Percentiles rank a stretch among this genome's conserved stretches.
Evolutionary conservation across 1,284 basidiomycete species (phyloP).

Genomic region (Wallemia hederae): DNA sequence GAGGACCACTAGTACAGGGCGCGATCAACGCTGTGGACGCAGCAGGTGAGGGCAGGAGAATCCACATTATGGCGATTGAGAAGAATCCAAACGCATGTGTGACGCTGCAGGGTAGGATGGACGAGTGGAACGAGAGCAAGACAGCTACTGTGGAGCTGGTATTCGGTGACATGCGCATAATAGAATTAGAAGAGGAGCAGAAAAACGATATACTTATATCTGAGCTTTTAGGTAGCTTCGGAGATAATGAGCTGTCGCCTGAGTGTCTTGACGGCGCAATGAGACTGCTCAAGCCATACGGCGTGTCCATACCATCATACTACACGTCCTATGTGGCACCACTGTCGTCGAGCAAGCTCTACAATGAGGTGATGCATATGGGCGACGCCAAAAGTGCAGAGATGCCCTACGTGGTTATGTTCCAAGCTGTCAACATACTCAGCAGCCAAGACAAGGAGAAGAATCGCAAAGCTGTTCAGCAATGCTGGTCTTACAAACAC

Average conservation of each 20-base stretch:
- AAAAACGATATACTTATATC: constrained; percentile 78
- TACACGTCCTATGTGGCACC: constrained; percentile 89
- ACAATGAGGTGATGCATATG: constrained; percentile 33
- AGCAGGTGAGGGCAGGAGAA: constrained; percentile 29
- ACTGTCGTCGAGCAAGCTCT: constrained; percentile 68
- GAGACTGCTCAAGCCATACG: constrained; percentile 58
- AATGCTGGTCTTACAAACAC: constrained; percentile 95
- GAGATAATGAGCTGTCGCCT: constrained; percentile 92
- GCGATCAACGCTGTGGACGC: constrained; percentile 49
- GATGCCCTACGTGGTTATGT: constrained; percentile 95
- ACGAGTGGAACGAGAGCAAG: constrained; percentile 41
- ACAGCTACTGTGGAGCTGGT: constrained; percentile 35
- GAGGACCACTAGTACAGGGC: constrained; percentile 74
- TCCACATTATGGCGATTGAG: constrained; percentile 53
- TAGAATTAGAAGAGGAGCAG: constrained; percentile 36
- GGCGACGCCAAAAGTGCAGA: constrained; percentile 31
- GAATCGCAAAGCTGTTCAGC: constrained; percentile 43
- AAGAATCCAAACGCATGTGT: constrained; percentile 86
- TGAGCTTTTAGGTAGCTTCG: constrained; percentile 86
- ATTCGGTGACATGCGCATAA: constrained; percentile 73
- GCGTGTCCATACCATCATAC: constrained; percentile 83
- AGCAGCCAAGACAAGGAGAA: constrained; percentile 31
- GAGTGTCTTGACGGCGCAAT: constrained; percentile 91
- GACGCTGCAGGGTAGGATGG: constrained; percentile 58
- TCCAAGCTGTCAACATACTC: constrained; percentile 64